A percentile compares a stretch with the other conserved stretches of the same genome.
These are phyloP conservation scores for Penicillium angulare DNA, from an alignment of 495 filamentous ascomycete species.

Conservation along the genomic window DNA sequence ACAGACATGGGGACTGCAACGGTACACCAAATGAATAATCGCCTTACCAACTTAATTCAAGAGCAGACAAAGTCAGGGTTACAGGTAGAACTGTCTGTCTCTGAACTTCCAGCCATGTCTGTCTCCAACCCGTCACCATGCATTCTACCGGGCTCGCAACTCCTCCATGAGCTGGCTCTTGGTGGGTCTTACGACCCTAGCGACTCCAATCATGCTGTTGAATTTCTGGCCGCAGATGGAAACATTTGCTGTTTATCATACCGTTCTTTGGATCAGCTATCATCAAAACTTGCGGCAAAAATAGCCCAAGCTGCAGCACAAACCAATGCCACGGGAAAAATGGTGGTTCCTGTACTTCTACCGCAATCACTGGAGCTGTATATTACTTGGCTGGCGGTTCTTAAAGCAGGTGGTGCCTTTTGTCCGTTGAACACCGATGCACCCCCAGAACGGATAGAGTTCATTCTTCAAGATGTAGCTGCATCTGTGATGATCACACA, in stretches of 20 bases:
- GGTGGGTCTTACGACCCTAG: slow-evolving; percentile 7
- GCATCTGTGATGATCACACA: slow-evolving; percentile 55
- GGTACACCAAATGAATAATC: slow-evolving; percentile 25
- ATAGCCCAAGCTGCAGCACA: slow-evolving; percentile 31
- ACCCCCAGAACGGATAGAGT: slow-evolving; percentile 67
- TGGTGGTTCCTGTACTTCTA: slow-evolving; percentile 68
- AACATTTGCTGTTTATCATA: slow-evolving; percentile 52
- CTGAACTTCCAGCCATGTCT: slow-evolving; percentile 43
- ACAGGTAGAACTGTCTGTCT: slow-evolving; percentile 10
- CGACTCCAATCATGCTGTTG: slow-evolving; percentile 46
- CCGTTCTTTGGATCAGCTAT: slow-evolving; percentile 53
- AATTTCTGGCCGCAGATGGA: slow-evolving; percentile 54
- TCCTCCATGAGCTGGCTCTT: slow-evolving; percentile 65
- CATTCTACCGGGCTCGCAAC: slow-evolving; percentile 53
- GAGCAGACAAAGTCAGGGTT: slow-evolving; percentile 16
- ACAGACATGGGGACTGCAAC: slow-evolving; percentile 20
- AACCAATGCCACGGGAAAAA: slow-evolving; percentile 1
- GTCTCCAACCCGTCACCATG: slow-evolving; percentile 60
- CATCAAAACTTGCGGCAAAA: slow-evolving; percentile 49
- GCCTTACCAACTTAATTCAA: slow-evolving; percentile 22
- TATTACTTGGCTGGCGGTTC: slow-evolving; percentile 64
- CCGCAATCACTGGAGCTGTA: slow-evolving; percentile 72
- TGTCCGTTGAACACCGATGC: slow-evolving; percentile 73
- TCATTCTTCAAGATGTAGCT: slow-evolving; percentile 67
- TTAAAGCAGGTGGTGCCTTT: slow-evolving; percentile 77